Conservation (phyloP, 192 early-diverging fungal species). For the Phycomyces blakesleeanus region DNA sequence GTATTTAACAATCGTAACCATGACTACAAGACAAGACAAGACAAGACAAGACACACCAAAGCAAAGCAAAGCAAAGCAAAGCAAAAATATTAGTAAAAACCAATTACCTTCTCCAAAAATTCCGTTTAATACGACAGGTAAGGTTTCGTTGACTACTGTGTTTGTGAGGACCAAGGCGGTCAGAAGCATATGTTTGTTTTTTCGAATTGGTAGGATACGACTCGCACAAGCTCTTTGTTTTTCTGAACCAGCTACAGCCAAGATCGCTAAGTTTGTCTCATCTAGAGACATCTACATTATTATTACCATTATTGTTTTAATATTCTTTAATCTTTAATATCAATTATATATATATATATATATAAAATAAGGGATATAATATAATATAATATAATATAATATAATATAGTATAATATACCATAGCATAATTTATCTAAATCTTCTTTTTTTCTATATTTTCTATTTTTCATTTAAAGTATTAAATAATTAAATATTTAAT, state of each 20-base stretch:
- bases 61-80: background rate
- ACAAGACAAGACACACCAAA: background rate
- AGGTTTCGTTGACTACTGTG: constrained; percentile 86
- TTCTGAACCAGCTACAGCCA: constrained; percentile 72
- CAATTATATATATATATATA: too few relatives aligned
- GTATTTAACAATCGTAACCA: too few relatives aligned
- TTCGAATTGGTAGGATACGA: constrained; percentile 82
- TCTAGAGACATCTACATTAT: constrained; percentile 85
- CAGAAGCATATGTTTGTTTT: constrained; percentile 84
- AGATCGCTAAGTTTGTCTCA: constrained; percentile 69
- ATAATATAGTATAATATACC: too few relatives aligned
- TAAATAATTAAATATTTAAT: too few relatives aligned
- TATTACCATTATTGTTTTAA: too few relatives aligned
- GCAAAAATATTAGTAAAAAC: background rate
- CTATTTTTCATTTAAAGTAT: too few relatives aligned
- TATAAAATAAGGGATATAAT: too few relatives aligned
- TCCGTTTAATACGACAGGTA: constrained; percentile 74
- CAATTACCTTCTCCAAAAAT: constrained; percentile 56
- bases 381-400: too few relatives aligned
- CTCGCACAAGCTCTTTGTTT: constrained; percentile 65
- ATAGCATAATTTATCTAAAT: too few relatives aligned
- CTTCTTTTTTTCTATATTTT: too few relatives aligned
- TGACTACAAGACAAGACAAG: background rate
- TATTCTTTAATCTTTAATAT: too few relatives aligned
- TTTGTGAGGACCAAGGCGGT: constrained; percentile 86